Percentiles rank a stretch among this genome's conserved stretches.
Conservation (phyloP, 192 early-diverging fungal genomes). For the Rhizoclosmatium sp. region DNA sequence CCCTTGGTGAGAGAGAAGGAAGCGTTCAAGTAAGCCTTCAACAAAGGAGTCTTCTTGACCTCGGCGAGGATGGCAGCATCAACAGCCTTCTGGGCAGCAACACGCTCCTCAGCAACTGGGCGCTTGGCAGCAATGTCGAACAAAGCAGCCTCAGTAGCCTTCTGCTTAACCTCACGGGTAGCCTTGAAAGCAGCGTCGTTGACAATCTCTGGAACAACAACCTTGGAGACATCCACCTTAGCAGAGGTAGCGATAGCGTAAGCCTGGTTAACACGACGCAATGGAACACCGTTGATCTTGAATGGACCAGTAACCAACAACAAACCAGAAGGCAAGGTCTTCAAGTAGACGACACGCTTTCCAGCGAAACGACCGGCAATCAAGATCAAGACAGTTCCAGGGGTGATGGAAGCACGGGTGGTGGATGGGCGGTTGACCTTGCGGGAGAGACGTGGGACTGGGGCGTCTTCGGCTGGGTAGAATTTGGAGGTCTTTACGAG, state of each 20-base stretch:
- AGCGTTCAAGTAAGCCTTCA: slow-evolving; percentile 87
- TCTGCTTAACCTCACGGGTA: slow-evolving; percentile 74
- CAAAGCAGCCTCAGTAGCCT: slow-evolving; percentile 89
- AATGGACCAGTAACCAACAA: slow-evolving; percentile 97
- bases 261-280: slow-evolving; percentile 98
- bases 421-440: slow-evolving; percentile 66
- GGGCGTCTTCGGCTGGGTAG: slow-evolving; percentile 88
- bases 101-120: slow-evolving; percentile 77
- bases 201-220: slow-evolving; percentile 82
- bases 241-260: slow-evolving; percentile 99
- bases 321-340: slow-evolving; percentile 92
- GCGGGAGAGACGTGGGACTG: slow-evolving; percentile 79
- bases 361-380: slow-evolving; percentile 96
- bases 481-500: slow-evolving; percentile 74
- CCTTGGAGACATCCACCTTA: slow-evolving; percentile 89
- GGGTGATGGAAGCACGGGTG: slow-evolving; percentile 92
- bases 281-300: slow-evolving; percentile 98
- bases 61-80: slow-evolving; percentile 85
- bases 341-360: slow-evolving; percentile 98
- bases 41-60: slow-evolving; percentile 84
- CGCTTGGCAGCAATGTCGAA: slow-evolving; percentile 79
- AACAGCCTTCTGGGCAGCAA: slow-evolving; percentile 89
- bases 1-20: slow-evolving; percentile 95
- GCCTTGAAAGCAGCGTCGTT: slow-evolving; percentile 95
- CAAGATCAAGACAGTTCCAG: slow-evolving; percentile 97